Percentiles rank a stretch among this genome's conserved stretches.
These are phyloP conservation scores for Solanum dulcamara DNA, from an alignment of 257 asterid species.

Conservation along the genomic window DNA sequence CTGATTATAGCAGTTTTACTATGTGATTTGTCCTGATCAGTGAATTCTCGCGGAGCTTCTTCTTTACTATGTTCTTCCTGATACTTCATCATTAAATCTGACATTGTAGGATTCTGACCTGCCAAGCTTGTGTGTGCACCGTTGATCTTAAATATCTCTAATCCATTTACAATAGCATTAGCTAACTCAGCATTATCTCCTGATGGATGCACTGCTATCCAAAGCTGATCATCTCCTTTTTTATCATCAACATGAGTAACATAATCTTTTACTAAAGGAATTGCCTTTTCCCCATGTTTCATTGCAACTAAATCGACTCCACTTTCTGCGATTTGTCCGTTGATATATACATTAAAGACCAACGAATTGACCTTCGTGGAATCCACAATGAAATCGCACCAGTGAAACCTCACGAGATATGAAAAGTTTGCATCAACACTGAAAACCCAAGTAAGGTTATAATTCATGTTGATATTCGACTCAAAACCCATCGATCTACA, in stretches of 20 bases:
- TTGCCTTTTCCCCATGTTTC: slow-evolving; percentile 9
- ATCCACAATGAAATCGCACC: slow-evolving; percentile 57
- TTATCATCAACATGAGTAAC: slow-evolving; percentile 26
- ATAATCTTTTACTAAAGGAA: slow-evolving; percentile 47
- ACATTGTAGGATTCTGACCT: slow-evolving; percentile 69
- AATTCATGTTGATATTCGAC: slow-evolving; percentile 20
- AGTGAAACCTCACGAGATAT: slow-evolving; percentile 72
- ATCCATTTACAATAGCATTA: slow-evolving; percentile 67
- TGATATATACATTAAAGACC: slow-evolving; percentile 47
- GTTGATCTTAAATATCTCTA: slow-evolving; percentile 76
- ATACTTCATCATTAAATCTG: slow-evolving; percentile 65
- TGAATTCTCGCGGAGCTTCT: slow-evolving; percentile 13
- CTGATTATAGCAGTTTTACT: slow-evolving; percentile 23
- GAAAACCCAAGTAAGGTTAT: slow-evolving; percentile 72
- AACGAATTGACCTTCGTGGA: slow-evolving; percentile 45
- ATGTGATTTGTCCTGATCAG: not conserved
- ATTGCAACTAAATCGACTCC: slow-evolving; percentile 30
- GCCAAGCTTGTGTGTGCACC: slow-evolving; percentile 44
- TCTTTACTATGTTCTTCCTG: slow-evolving; percentile 7
- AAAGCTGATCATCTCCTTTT: slow-evolving; percentile 20
- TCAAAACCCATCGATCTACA: slow-evolving; percentile 60
- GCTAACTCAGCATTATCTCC: slow-evolving; percentile 15
- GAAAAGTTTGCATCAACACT: slow-evolving; percentile 60
- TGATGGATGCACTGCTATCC: slow-evolving; percentile 53
- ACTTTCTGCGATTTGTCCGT: slow-evolving; percentile 44